A percentile compares a stretch with the other conserved stretches of the same genome.
These are phyloP conservation scores for Anethum foeniculum DNA, from an alignment of 140 eudicot species.

Conservation along the genomic window DNA sequence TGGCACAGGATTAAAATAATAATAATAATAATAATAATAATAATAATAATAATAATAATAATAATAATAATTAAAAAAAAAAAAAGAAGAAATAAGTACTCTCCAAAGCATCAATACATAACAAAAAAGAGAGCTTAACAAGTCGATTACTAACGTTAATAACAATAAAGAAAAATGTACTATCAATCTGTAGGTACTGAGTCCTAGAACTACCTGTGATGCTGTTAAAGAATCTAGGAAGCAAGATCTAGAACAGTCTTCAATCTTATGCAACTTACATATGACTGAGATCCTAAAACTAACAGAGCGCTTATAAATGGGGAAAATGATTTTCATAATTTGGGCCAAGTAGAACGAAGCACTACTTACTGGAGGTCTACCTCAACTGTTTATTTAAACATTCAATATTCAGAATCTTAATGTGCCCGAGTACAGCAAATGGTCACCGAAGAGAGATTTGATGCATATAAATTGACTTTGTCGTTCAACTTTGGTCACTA, in stretches of 20 bases:
- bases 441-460: background rate
- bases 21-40: no score
- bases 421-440: background rate
- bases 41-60: no score
- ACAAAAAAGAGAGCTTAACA: background rate
- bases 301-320: background rate
- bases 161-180: background rate
- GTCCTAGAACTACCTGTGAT: background rate
- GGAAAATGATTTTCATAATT: background rate
- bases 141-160: no score
- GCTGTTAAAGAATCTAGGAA: background rate
- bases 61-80: background rate
- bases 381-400: background rate
- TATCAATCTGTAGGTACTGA: background rate
- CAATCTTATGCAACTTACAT: background rate
- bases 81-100: background rate
- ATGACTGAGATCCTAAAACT: background rate
- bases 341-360: background rate
- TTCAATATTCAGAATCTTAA: background rate
- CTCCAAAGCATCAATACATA: background rate
- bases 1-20: background rate
- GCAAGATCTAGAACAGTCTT: background rate
- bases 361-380: background rate
- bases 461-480: background rate
- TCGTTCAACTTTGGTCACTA: background rate